Base-by-base conservation (phyloP, 805 yeast genomes). In the Lachancea meyersii region DNA sequence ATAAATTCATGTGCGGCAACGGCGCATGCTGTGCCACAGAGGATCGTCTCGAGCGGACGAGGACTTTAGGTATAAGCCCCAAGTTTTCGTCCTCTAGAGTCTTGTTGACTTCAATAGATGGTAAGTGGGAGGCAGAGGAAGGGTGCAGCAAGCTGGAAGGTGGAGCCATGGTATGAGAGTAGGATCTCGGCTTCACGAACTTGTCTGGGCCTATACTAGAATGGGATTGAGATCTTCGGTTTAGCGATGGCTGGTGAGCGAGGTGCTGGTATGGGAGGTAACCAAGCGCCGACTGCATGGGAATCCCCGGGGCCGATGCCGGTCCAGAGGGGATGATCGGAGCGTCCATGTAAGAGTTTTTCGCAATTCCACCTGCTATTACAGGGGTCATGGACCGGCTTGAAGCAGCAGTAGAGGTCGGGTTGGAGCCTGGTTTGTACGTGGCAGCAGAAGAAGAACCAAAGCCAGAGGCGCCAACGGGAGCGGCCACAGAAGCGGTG, bases 21-120 rank as follows among this genome's bases (percentile, higher is more conserved):
- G 49, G 31, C 1, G 51, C 27, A 5, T 37, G 42, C 35, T 36
- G 39, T 17, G 43, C 45, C 27, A 43, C 40, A 14, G 50, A 44
- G 32, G 44, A 39, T 13, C 46, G 44, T 46, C 68, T 60, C 14
- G 64, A 54, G 40, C 57, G 57, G 3, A 63, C 64, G 21, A 61
- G 49, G 14, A 63, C 61, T 43, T 62, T 62, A 34, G 68, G 68
- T 18, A 62, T 51, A 24, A 60, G 60, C 14, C 66, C 66, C 7
- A 56, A 30, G 39, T 57, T 55, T 36, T 63, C 66, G 27, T 48
- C 60, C 19, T 60, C 63, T 10, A 28, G 6, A 6, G 33, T 18
- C 30, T 26, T 31, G 8, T 31, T 37, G 30, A 30, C 28, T 6
- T 41, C 40, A 14, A 19, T 26, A 13, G 34, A 16, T 21, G 38